phyloP scores from a whole-genome alignment of 2,329 filamentous ascomycete genomes.

The Bipolaris sorokiniana region DNA sequence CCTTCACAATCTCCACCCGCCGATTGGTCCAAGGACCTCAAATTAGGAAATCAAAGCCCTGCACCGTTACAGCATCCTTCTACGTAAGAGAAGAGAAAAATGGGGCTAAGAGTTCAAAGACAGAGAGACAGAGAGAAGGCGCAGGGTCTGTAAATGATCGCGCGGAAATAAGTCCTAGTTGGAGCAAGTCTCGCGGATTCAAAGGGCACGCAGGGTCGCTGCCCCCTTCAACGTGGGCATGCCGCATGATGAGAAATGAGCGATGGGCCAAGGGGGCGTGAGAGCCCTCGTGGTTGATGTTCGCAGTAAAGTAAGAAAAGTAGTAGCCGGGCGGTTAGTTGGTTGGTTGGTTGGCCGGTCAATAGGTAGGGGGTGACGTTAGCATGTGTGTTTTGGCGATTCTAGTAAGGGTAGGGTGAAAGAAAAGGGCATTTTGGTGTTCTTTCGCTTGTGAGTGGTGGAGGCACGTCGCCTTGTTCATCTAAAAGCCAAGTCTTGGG shows the following conservation, averaged over 20 bases:
- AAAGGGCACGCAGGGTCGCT: constrained; percentile 6
- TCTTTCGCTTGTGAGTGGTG: constrained; percentile 17
- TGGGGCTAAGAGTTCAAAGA: not conserved
- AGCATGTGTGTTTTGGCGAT: constrained; percentile 8
- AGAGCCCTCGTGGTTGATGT: constrained; percentile 16
- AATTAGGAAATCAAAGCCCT: constrained; percentile 27
- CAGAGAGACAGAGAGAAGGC: not conserved
- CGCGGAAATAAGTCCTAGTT: constrained; percentile 35
- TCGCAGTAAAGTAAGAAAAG: constrained; percentile 2
- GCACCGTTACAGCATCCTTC: constrained; percentile 27
- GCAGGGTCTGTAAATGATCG: constrained; percentile 13
- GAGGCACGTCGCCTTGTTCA: not conserved
- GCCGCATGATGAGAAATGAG: constrained; percentile 30
- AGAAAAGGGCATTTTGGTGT: not conserved
- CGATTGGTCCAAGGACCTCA: constrained; percentile 23
- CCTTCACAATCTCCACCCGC: not conserved
- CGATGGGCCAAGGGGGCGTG: constrained; percentile 6
- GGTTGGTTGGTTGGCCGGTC: too few relatives aligned
- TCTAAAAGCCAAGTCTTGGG: not conserved
- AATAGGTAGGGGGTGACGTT: too few relatives aligned
- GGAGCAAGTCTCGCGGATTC: constrained; percentile 27
- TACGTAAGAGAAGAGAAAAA: constrained; percentile 10
- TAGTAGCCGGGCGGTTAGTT: constrained; percentile 9
- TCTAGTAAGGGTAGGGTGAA: constrained; percentile 1
- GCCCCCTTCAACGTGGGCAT: constrained; percentile 25